Conservation (phyloP, 257 asterid species). For the Solanum etuberosum region DNA sequence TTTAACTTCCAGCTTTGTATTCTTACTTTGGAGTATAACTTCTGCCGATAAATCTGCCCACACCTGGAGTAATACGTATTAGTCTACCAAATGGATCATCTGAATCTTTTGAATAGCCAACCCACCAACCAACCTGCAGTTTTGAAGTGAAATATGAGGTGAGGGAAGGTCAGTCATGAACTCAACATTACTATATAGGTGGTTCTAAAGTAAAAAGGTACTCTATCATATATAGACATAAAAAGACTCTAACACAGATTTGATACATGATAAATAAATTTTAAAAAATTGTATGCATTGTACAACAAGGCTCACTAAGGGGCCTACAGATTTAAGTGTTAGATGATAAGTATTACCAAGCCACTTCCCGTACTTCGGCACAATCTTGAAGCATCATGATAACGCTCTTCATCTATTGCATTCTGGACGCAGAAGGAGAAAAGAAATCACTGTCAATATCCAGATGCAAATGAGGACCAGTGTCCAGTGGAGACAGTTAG, state of each 20-base stretch:
- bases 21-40: constrained; percentile 84
- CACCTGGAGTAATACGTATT: constrained; percentile 70
- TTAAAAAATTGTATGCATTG: neutral
- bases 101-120: constrained; percentile 77
- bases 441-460: constrained; percentile 1
- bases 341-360: constrained; percentile 44
- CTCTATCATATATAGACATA: neutral
- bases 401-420: constrained; percentile 77
- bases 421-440: constrained; percentile 22
- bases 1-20: neutral
- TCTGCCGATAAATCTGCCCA: constrained; percentile 84
- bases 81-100: constrained; percentile 92
- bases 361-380: constrained; percentile 83
- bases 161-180: neutral
- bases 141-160: neutral
- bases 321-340: neutral
- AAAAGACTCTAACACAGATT: neutral
- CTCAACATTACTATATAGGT: neutral
- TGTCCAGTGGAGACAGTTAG: neutral
- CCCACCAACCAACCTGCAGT: constrained; percentile 98
- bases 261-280: neutral
- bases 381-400: constrained; percentile 87
- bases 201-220: neutral
- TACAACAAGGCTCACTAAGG: neutral
- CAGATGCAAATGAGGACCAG: neutral